Evolutionary conservation across 192 early-diverging fungal species (phyloP).

Genomic region (Coemansia sp.): DNA sequence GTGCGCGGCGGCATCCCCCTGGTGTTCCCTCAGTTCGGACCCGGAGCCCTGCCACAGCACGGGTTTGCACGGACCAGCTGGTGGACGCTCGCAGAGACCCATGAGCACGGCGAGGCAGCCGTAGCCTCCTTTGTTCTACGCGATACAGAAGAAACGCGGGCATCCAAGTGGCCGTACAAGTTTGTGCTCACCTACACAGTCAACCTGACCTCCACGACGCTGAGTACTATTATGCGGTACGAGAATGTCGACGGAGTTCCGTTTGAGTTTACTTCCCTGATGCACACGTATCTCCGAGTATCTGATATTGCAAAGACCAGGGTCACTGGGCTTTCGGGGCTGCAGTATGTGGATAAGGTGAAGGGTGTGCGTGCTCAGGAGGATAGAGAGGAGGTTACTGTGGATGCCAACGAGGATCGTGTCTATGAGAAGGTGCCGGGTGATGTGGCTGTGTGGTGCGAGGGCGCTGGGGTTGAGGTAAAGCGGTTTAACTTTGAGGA

Average conservation of each 20-base stretch:
- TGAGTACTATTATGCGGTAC: conserved; percentile 68
- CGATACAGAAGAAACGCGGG: conserved; percentile 36
- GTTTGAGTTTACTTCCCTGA: conserved; percentile 83
- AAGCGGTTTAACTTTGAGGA: conserved; percentile 50
- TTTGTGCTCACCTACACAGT: conserved; percentile 82
- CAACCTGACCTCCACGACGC: conserved; percentile 63
- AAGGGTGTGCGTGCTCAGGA: conserved; percentile 42
- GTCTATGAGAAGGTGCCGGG: conserved; percentile 71
- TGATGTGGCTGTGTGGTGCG: conserved; percentile 30
- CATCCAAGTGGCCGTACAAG: conserved; percentile 52
- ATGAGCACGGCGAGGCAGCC: conserved; percentile 30
- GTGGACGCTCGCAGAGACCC: conserved; percentile 31
- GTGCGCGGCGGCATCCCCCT: conserved; percentile 78
- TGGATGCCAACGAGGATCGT: conserved; percentile 77
- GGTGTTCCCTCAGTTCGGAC: conserved; percentile 57
- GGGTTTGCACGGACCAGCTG: conserved; percentile 52
- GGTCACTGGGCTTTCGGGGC: conserved; percentile 65
- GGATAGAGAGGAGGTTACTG: conserved; percentile 51
- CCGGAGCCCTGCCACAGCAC: conserved; percentile 51
- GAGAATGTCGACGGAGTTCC: conserved; percentile 69
- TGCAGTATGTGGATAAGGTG: conserved; percentile 72
- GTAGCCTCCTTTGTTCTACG: conserved; percentile 39
- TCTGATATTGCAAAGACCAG: conserved; percentile 58
- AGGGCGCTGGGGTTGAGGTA: conserved; percentile 14
- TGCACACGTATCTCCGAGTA: conserved; percentile 88